phyloP scores from a whole-genome alignment of 371 early-diverging fungal species.

The Gilbertella persicaria region DNA sequence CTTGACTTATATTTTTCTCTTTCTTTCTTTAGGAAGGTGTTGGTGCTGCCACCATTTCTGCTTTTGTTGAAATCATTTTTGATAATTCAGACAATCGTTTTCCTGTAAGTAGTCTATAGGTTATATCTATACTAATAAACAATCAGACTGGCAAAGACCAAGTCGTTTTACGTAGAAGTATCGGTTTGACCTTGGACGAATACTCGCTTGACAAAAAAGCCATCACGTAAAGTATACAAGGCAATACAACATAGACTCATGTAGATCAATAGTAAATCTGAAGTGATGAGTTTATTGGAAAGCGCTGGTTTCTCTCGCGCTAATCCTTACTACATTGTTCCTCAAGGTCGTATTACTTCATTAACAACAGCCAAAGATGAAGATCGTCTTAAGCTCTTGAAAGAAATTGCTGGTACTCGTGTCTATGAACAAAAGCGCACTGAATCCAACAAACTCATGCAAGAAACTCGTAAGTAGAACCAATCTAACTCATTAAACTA shows the following conservation, averaged over 20 bases:
- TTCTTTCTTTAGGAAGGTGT: constrained; percentile 78
- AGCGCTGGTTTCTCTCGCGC: constrained; percentile 97
- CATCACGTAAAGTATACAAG: constrained; percentile 56
- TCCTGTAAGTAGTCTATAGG: constrained; percentile 62
- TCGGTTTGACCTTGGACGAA: constrained; percentile 97
- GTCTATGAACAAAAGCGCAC: constrained; percentile 96
- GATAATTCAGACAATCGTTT: constrained; percentile 96
- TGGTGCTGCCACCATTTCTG: constrained; percentile 92
- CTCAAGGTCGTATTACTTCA: constrained; percentile 97
- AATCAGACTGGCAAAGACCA: constrained; percentile 84
- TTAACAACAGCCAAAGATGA: constrained; percentile 93
- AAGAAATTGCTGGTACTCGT: constrained; percentile 98
- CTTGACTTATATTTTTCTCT: background rate
- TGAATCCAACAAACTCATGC: constrained; percentile 90
- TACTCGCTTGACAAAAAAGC: constrained; percentile 94
- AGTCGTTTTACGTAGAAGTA: constrained; percentile 89
- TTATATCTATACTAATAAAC: background rate
- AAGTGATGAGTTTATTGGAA: constrained; percentile 94
- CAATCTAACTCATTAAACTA: too few species aligned
- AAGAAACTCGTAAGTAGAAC: constrained; percentile 77
- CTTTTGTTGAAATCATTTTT: constrained; percentile 97
- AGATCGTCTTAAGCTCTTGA: constrained; percentile 91
- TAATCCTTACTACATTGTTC: constrained; percentile 99
- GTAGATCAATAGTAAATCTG: constrained; percentile 70
- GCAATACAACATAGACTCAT: background rate